A percentile compares a stretch with the other conserved stretches of the same genome.
These are phyloP conservation scores for Eleusine coracana DNA, from an alignment of 176 grass and related monocot genomes.

Conservation along the genomic window DNA sequence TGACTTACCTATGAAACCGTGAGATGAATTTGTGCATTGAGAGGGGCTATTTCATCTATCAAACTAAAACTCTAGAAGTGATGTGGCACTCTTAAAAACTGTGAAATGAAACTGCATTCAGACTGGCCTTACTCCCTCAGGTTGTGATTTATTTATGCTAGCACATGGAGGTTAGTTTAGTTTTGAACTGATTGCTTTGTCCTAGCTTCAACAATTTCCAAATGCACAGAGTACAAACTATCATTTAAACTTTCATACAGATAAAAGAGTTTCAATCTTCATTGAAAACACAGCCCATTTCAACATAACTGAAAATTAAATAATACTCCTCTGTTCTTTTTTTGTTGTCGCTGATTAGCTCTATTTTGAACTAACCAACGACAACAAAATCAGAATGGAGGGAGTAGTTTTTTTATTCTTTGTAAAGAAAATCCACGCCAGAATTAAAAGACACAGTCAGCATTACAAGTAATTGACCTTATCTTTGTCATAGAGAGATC, in stretches of 20 bases:
- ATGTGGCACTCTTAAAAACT: too few relatives aligned
- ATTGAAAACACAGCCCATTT: neutral
- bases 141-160: neutral
- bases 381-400: too few relatives aligned
- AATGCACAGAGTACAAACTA: neutral
- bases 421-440: neutral
- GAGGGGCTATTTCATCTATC: too few relatives aligned
- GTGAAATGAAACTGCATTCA: too few relatives aligned
- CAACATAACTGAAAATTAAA: neutral
- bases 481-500: neutral
- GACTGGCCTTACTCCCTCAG: too few relatives aligned
- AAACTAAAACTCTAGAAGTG: too few relatives aligned
- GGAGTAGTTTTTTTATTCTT: neutral
- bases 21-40: too few relatives aligned
- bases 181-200: neutral
- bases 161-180: neutral
- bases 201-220: neutral
- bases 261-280: constrained; percentile 14
- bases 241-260: neutral
- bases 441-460: neutral
- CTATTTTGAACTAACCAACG: too few relatives aligned
- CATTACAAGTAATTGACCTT: constrained; percentile 1
- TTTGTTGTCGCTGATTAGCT: too few relatives aligned
- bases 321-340: too few relatives aligned
- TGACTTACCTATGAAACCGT: too few relatives aligned